Evolutionary conservation across 2,329 filamentous ascomycete species (phyloP).

Genomic region (Fusarium sp.): DNA sequence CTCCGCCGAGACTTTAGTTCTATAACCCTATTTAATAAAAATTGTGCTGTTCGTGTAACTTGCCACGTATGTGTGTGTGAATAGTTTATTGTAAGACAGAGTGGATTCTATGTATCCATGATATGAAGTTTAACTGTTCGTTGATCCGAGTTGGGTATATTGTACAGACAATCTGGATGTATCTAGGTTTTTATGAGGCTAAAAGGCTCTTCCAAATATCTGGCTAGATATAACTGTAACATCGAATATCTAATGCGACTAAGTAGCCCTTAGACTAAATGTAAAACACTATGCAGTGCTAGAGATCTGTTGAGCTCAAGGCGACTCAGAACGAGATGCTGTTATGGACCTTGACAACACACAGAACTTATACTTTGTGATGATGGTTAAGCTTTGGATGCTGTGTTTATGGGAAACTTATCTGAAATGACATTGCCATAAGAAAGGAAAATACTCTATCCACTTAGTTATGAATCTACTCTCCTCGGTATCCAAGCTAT

Average conservation of each 20-base stretch:
- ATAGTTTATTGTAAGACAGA: neutral
- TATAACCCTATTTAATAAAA: conserved; percentile 38
- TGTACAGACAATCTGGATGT: neutral
- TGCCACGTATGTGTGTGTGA: neutral
- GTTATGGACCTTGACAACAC: neutral
- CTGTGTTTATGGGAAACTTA: neutral
- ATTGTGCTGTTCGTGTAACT: conserved; percentile 24
- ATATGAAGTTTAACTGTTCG: neutral
- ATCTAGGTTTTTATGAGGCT: neutral
- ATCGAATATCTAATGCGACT: neutral
- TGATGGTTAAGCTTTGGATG: neutral
- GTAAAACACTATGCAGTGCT: neutral
- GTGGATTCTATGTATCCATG: neutral
- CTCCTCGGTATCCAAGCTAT: neutral
- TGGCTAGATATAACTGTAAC: neutral
- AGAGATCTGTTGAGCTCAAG: neutral
- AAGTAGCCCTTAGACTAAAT: neutral
- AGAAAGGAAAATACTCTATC: neutral
- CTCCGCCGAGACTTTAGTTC: conserved; percentile 39
- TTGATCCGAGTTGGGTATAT: neutral
- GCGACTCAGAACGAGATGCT: neutral
- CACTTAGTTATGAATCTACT: neutral
- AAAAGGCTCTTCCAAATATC: neutral
- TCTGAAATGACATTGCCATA: neutral
- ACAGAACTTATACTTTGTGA: neutral